A percentile compares a stretch with the other conserved stretches of the same genome.
Evolutionary conservation across 2,329 filamentous ascomycete genomes (phyloP).

Genomic region (Fusarium vanettenii): DNA sequence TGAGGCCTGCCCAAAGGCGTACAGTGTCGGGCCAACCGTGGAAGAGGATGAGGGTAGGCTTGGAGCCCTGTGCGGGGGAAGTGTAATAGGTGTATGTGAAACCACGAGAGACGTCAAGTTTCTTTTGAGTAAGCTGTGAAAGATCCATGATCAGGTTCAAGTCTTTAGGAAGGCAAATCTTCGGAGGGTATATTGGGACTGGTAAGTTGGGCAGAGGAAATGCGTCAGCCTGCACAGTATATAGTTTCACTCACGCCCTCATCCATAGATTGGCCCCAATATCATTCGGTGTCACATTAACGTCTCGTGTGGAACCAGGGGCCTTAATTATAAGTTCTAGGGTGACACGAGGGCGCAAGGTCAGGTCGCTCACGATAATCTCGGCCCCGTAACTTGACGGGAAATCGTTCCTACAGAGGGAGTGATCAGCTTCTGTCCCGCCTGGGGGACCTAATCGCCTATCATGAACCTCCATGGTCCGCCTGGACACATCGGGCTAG

Average conservation of each 20-base stretch:
- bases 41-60: constrained; percentile 53
- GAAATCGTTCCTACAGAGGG: not conserved
- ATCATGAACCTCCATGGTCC: not conserved
- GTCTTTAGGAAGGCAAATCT: not conserved
- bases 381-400: not conserved
- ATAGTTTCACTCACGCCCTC: not conserved
- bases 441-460: not conserved
- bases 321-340: not conserved
- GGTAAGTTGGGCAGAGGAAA: not conserved
- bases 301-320: not conserved
- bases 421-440: not conserved
- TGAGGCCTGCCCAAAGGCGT: constrained; percentile 56
- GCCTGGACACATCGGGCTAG: not conserved
- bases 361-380: not conserved
- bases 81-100: constrained; percentile 57
- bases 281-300: not conserved
- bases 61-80: constrained; percentile 37
- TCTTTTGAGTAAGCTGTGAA: constrained; percentile 44
- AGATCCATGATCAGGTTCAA: constrained; percentile 20
- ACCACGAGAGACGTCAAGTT: constrained; percentile 42
- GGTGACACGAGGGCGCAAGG: not conserved
- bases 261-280: not conserved
- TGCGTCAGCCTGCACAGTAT: not conserved
- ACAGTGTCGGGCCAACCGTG: constrained; percentile 64
- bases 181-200: not conserved